Evolutionary conservation across 2,329 filamentous ascomycete genomes (phyloP), one percentile per base, ranked within the genome.

Genomic region (Cordyceps javanica): DNA sequence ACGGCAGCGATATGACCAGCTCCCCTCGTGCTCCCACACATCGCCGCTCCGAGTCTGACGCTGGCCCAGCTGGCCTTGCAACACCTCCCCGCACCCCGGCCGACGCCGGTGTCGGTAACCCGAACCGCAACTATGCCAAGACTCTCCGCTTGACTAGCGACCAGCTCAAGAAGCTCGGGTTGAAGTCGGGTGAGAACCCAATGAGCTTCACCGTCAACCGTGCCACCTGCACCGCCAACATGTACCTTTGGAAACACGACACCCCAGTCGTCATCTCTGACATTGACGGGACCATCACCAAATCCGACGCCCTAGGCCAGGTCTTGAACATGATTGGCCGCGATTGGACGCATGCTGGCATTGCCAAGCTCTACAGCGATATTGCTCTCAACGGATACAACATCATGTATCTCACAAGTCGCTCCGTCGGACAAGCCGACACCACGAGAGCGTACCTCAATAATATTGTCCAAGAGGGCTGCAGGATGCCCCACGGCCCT

Each of bases 251-350:
- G 95, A 87, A 85, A 63, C 85, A 93, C 67, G 89, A 95, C 66
- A 88, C 89, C 0, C 95, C 94, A 0, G 93, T 99, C 57, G 92
- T 99, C 49, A 97, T 99, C 62, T 97, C 93, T 1, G 94, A 99
- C 71, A 97, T 99, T 67, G 94, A 99, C 72, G 94, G 94, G 53
- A 99, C 94, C 23, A 99, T 99, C 66, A 99, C 94, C 59, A 99
- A 99, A 75, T 96, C 92, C 3, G 92, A 97, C 73, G 92, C 91
- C 16, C 77, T 96, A 14, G 94, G 94, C 14, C 94, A 99, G 68
- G 90, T 99, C 44, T 75, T 97, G 55, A 97, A 93, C 76, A 94
- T 94, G 85, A 93, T 99, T 63, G 94, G 94, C 42, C 87, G 94
- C 49, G 94, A 99, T 72, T 99, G 94, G 94, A 99, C 94, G 3